Evolutionary conservation across 768 basidiomycete species (phyloP).

Genomic region (Mycena epipterygia): DNA sequence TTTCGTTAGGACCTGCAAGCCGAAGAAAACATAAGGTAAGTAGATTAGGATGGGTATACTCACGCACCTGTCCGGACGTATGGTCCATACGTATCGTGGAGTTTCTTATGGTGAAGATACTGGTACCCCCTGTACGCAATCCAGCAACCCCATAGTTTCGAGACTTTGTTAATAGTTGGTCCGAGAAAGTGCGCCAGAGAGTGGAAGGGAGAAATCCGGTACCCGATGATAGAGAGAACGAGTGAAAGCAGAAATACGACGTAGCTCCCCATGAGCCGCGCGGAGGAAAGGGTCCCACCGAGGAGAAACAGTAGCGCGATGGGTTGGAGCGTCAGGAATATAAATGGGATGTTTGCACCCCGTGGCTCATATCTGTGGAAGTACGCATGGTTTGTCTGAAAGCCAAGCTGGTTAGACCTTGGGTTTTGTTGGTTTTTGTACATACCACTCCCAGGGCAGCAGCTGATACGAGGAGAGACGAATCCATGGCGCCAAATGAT

Average conservation of each 20-base stretch:
- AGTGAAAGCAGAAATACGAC: conserved; percentile 47
- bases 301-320: neutral
- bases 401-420: neutral
- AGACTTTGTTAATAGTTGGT: conserved; percentile 56
- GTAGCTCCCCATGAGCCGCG: neutral
- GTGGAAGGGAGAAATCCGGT: conserved; percentile 68
- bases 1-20: conserved; percentile 30
- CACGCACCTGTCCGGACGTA: conserved; percentile 68
- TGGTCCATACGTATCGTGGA: conserved; percentile 69
- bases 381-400: conserved; percentile 17
- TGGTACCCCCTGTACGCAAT: conserved; percentile 55
- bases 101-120: conserved; percentile 56
- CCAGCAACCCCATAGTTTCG: conserved; percentile 54
- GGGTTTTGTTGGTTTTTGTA: neutral
- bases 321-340: conserved; percentile 4
- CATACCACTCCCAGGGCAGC: conserved; percentile 13
- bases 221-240: conserved; percentile 49
- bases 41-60: neutral
- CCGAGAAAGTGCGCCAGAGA: conserved; percentile 67
- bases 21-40: neutral
- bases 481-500: neutral
- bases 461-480: neutral
- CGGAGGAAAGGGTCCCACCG: neutral
- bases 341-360: conserved; percentile 13
- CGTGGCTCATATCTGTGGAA: conserved; percentile 26